A percentile compares a stretch with the other conserved stretches of the same genome.
Conservation (phyloP, 306 rosid species). For the Citrullus colocynthis region DNA sequence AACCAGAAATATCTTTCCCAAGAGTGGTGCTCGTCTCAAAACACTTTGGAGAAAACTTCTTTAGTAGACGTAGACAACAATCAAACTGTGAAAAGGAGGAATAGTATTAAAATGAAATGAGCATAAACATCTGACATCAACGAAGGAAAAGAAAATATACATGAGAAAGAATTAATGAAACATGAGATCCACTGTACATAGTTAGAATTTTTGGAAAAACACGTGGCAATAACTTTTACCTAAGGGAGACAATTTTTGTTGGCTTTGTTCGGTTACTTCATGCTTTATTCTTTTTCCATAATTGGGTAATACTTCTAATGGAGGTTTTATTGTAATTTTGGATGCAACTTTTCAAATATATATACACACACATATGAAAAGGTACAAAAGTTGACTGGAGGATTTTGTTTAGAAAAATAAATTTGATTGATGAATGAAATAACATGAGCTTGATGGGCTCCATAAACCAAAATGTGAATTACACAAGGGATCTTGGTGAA, state of each 20-base stretch:
- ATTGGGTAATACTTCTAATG: not conserved
- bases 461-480: too few relatives aligned
- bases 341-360: not conserved
- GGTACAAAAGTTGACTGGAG: not conserved
- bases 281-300: not conserved
- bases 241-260: not conserved
- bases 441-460: too few relatives aligned
- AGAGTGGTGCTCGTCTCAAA: slow-evolving; percentile 25
- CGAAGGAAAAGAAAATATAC: not conserved
- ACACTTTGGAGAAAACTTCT: slow-evolving; percentile 23
- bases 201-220: not conserved
- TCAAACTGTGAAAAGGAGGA: slow-evolving; percentile 28
- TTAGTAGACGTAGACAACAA: slow-evolving; percentile 37
- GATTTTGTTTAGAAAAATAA: not conserved
- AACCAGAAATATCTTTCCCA: slow-evolving; percentile 23
- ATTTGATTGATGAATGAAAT: too few relatives aligned
- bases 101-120: not conserved
- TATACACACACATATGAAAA: not conserved
- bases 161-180: not conserved
- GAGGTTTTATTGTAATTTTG: not conserved
- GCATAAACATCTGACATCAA: not conserved
- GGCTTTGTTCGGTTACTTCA: not conserved
- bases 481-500: too few relatives aligned
- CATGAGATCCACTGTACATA: not conserved
- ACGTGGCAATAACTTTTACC: not conserved